Percentiles rank a stretch among this genome's conserved stretches.
phyloP scores from a whole-genome alignment of 2,329 filamentous ascomycete species.

The Monosporascus sp. region DNA sequence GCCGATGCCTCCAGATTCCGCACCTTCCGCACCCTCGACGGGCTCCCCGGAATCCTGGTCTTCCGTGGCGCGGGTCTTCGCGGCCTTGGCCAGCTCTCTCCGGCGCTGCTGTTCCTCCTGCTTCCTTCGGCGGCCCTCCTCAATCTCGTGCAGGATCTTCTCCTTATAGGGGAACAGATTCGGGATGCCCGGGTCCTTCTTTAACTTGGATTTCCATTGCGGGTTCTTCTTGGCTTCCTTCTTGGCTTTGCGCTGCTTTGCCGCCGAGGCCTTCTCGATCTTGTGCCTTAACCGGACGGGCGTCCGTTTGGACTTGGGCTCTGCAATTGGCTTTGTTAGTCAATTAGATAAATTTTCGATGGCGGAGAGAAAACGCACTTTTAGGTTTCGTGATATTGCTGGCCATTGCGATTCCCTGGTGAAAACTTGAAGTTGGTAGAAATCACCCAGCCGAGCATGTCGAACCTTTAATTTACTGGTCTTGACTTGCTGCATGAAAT shows the following conservation, averaged over 20 bases:
- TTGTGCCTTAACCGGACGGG: constrained; percentile 88
- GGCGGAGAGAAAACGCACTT: constrained; percentile 16
- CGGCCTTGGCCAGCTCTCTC: constrained; percentile 66
- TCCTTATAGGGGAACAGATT: constrained; percentile 98
- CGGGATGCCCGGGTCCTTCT: constrained; percentile 97
- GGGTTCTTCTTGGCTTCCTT: constrained; percentile 95
- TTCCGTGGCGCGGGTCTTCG: constrained; percentile 46
- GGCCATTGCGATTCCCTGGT: constrained; percentile 17
- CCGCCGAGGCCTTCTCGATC: constrained; percentile 85
- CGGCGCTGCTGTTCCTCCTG: constrained; percentile 69
- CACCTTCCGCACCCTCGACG: constrained; percentile 40
- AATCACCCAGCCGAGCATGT: neutral
- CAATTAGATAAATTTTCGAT: neutral
- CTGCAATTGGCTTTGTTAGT: constrained; percentile 37
- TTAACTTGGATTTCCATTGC: constrained; percentile 89
- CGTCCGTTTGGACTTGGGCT: constrained; percentile 90
- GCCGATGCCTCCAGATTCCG: constrained; percentile 44
- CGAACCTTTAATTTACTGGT: too few relatives aligned
- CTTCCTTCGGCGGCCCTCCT: constrained; percentile 77
- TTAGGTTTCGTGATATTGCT: constrained; percentile 26
- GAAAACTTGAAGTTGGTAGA: constrained; percentile 3
- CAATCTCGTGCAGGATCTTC: constrained; percentile 87
- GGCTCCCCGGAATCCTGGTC: constrained; percentile 40
- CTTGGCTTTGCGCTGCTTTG: constrained; percentile 85
- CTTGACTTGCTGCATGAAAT: constrained; percentile 13